Conservation (phyloP, 75 land plant genomes). For the Pinus taeda region DNA sequence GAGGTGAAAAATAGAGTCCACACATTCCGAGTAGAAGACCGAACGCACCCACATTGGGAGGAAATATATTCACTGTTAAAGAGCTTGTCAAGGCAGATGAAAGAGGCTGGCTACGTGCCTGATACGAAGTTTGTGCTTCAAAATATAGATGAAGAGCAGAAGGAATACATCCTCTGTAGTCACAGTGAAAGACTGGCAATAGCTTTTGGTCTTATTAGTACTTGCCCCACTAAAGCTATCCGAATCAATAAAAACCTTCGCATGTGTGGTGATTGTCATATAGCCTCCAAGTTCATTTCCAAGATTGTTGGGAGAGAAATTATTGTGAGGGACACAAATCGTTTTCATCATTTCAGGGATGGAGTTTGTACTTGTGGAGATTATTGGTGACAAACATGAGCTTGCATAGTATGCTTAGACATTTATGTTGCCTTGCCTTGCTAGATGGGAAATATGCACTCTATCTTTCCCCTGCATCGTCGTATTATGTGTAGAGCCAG, state of each 20-base stretch:
- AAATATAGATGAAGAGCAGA: conserved; percentile 46
- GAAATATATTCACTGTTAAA: conserved; percentile 41
- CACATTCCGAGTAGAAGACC: conserved; percentile 50
- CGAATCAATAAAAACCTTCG: conserved; percentile 72
- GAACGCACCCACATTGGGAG: conserved; percentile 40
- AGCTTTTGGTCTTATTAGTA: conserved; percentile 76
- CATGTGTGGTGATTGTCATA: conserved; percentile 75
- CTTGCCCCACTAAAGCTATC: conserved; percentile 53
- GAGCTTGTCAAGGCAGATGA: conserved; percentile 42
- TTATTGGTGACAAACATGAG: conserved; percentile 43
- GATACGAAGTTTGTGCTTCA: conserved; percentile 53
- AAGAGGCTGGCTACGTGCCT: conserved; percentile 55
- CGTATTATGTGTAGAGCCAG: too few relatives aligned
- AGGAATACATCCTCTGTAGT: conserved; percentile 43
- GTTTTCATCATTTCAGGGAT: conserved; percentile 78
- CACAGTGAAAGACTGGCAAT: conserved; percentile 83
- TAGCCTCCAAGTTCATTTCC: conserved; percentile 61
- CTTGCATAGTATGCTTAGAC: neutral
- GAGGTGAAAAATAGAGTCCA: conserved; percentile 52
- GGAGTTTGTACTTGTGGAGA: conserved; percentile 79
- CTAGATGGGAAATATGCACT: neutral
- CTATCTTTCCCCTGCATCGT: too few relatives aligned
- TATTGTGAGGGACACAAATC: conserved; percentile 66
- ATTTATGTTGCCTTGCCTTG: neutral
- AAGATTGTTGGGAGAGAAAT: conserved; percentile 55